Evolutionary conservation across 202 grass and related monocot species (phyloP), one percentile per base, ranked within the genome.

Genomic region (Musa balbisiana): DNA sequence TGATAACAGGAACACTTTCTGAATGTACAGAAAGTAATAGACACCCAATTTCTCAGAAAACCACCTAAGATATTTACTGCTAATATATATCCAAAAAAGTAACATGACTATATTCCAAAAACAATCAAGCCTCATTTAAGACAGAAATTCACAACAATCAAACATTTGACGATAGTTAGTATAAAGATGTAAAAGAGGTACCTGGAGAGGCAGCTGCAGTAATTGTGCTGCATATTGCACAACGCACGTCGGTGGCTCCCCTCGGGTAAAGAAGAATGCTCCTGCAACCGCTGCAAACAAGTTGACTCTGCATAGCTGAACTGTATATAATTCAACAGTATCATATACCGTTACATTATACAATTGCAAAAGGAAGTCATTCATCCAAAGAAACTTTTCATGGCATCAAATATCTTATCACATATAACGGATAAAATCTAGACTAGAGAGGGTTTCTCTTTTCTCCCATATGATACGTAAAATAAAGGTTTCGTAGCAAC

Each of bases 261-360:
- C 80, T 72, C 2, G 80, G 76, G 72, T 76, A 87, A 76, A 80
- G 21, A 62, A 87, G 85, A 55, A 87, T 12, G 69, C 17, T 72
- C 78, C 85, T 76, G 72, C 85, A 87, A n/a, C 80, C 76, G 70
- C 62, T 83, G 72, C 85, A 87, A 62, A 87, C 85, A 83, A 87
- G 78, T 80, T 80, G 85, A 65, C 72, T 83, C 73, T 80, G 71
- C 80, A 83, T 87, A 49, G 69, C 82, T 80, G 75, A 70, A 50
- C 2, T 14, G 25, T 24, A 24, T 33, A 12, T 71, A 1, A 71
- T 65, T 22, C 14, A 19, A 20, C 49, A 73, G 52, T 65, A 69
- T 67, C 67, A 13, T 60, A 11, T 19, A 10, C 49, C 17, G 11
- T 21, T 66, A 50, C 12, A 52, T 51, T 62, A 15, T 54, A 20